Base-by-base conservation (phyloP, 2,329 filamentous ascomycete genomes). In the Exophiala bonariae region DNA sequence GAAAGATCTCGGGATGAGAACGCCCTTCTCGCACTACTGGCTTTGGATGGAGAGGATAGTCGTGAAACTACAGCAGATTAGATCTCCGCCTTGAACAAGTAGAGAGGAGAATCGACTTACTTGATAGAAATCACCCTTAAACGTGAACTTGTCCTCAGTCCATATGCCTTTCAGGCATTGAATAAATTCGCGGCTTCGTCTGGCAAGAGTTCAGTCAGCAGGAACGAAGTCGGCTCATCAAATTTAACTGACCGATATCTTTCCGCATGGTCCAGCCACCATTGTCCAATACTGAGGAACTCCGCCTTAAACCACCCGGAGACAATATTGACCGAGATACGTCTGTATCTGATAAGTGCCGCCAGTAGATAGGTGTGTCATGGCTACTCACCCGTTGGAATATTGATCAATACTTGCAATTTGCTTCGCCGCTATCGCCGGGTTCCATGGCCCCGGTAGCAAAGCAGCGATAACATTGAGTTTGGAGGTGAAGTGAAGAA, bases 291-390 rank as follows among this genome's bases (percentile, higher is more conserved):
- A 37, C 68, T 67, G 1, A 69, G 72, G 50, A 78, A 78, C 59
- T 78, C 76, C 42, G 69, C 65, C 54, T 77, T 77, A 63, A 78
- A 78, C 75, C 76, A 79, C 3, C 76, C 76, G 1, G 69, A 74
- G 0, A 79, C 76, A 1, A 79, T 66, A 41, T 79, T 79, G 8
- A 79, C 74, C 8, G 28, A 31, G 28, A 31, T 31, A 9, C 28
- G 28, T 31, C 28, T 31, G 28, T n/a, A 8, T 31, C 28, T 31
- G 28, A 31, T 31, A 8, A 31, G n/a, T n/a, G n/a, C 28, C n/a
- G n/a, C n/a, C n/a, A n/a, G n/a, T n/a, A n/a, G n/a, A n/a, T n/a
- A n/a, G n/a, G n/a, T n/a, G n/a, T n/a, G n/a, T n/a, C n/a, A n/a
- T n/a, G n/a, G n/a, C 28, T 14, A 49, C 39, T n/a, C 45, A 22